Evolutionary conservation across 164 flowering plant genomes (phyloP).

Genomic region (Magnolia sinica): DNA sequence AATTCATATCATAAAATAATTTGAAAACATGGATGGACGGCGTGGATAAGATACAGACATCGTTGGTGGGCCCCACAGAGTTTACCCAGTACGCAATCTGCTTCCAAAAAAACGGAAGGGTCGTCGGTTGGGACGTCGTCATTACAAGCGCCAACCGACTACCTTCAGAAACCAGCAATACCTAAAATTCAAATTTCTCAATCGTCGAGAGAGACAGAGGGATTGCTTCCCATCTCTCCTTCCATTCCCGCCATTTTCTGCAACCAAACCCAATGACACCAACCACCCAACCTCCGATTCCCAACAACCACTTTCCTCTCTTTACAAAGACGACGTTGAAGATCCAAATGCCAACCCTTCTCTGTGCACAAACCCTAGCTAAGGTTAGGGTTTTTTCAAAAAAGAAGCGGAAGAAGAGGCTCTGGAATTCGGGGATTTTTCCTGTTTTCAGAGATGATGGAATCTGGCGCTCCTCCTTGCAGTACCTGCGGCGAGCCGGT

Average conservation of each 20-base stretch:
- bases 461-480: constrained; percentile 66
- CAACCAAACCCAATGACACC: constrained; percentile 42
- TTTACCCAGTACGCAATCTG: not conserved
- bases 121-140: constrained; percentile 37
- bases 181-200: constrained; percentile 22
- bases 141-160: constrained; percentile 31
- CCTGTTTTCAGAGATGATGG: constrained; percentile 52
- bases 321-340: constrained; percentile 23
- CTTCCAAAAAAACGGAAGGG: not conserved
- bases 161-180: constrained; percentile 52
- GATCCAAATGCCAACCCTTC: constrained; percentile 16
- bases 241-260: constrained; percentile 19
- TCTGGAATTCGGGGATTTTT: constrained; percentile 2
- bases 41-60: too few relatives aligned
- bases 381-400: constrained; percentile 8
- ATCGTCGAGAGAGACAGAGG: constrained; percentile 5
- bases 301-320: constrained; percentile 32
- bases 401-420: constrained; percentile 2
- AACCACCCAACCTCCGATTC: constrained; percentile 52
- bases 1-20: too few relatives aligned
- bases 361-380: constrained; percentile 14
- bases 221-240: constrained; percentile 53
- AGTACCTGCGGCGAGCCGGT: constrained; percentile 72
- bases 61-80: too few relatives aligned
- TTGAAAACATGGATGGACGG: too few relatives aligned